Conservation (phyloP, 106 monocot genomes). For the Acanthochlamys bracteata region DNA sequence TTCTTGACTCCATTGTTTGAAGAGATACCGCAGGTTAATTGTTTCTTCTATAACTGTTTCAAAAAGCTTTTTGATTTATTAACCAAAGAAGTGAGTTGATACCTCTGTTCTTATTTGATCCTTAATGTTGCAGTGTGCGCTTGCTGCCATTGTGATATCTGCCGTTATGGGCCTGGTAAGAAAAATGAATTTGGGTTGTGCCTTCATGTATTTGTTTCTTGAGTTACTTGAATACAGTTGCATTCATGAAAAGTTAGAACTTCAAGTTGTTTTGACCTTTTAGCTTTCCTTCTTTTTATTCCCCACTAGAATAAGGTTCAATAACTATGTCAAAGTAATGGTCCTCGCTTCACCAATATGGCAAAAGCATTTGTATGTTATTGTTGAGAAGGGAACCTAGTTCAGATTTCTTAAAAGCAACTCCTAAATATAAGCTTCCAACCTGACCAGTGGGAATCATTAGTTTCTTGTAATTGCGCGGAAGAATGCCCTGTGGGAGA, state of each 20-base stretch:
- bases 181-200: not conserved
- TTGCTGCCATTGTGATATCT: conserved; percentile 95
- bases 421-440: too few species aligned
- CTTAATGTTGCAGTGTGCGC: conserved; percentile 56
- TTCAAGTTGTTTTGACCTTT: not conserved
- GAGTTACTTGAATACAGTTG: too few species aligned
- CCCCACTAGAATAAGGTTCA: not conserved
- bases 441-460: too few species aligned
- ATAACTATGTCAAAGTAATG: too few species aligned
- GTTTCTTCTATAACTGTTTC: not conserved
- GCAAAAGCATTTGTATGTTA: too few species aligned
- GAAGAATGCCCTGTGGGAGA: too few species aligned
- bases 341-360: too few species aligned
- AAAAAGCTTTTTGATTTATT: not conserved
- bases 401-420: too few species aligned
- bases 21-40: conserved; percentile 86
- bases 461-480: too few species aligned
- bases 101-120: not conserved
- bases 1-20: conserved; percentile 92
- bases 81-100: not conserved
- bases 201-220: too few species aligned
- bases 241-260: not conserved
- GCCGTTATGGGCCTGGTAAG: conserved; percentile 90
- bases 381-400: too few species aligned
- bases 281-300: not conserved